Evolutionary conservation across 202 grass and related monocot genomes (phyloP).

Genomic region (Carex sylvatica): DNA sequence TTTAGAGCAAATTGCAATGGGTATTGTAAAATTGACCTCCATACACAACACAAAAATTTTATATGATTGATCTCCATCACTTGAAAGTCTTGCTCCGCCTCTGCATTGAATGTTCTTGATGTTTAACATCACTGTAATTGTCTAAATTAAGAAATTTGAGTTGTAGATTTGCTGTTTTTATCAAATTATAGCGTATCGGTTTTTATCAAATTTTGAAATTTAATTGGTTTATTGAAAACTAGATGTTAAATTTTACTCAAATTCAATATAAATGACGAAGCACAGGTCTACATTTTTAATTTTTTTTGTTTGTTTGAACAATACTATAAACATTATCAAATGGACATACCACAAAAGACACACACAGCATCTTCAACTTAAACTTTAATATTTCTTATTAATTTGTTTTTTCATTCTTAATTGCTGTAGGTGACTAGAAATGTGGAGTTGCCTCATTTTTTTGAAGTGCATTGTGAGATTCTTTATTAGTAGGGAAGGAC

Average conservation of each 20-base stretch:
- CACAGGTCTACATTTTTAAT: background rate
- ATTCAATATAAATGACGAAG: background rate
- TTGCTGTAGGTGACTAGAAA: constrained; percentile 44
- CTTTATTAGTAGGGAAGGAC: constrained; percentile 49
- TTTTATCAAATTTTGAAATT: background rate
- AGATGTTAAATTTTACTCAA: background rate
- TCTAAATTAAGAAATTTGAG: background rate
- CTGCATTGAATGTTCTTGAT: background rate
- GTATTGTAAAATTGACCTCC: no score
- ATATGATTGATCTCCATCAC: no score
- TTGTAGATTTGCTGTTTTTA: background rate
- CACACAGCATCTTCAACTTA: background rate
- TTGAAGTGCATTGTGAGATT: constrained; percentile 50
- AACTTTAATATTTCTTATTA: constrained; percentile 12
- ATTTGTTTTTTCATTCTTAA: background rate
- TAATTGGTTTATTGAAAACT: background rate
- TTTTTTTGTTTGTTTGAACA: background rate
- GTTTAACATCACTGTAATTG: background rate
- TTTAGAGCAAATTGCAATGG: no score
- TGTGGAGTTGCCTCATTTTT: constrained; percentile 36
- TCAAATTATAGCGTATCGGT: background rate
- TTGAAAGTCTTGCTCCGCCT: no score
- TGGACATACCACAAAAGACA: no score
- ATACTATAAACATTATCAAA: background rate
- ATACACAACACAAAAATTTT: no score